These are phyloP conservation scores for Fagus crenata DNA, from an alignment of 306 rosid genomes.

Conservation along the genomic window DNA sequence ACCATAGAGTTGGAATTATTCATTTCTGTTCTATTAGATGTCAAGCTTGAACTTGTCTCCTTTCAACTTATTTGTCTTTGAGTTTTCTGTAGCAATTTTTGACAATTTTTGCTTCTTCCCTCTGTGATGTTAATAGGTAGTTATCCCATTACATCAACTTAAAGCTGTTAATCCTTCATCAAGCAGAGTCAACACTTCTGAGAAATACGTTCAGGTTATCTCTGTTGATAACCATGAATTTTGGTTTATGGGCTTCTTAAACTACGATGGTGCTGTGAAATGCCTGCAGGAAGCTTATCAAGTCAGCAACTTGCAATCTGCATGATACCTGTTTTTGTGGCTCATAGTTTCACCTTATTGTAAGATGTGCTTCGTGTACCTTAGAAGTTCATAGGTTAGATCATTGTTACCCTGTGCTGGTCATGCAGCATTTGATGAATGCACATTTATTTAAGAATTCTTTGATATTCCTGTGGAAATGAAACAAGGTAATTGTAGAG, in stretches of 20 bases:
- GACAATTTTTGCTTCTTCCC: background rate
- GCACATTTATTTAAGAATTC: conserved; percentile 23
- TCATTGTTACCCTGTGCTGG: background rate
- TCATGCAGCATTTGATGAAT: conserved; percentile 33
- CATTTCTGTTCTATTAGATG: background rate
- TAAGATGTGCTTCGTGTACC: conserved; percentile 8
- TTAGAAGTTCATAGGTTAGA: conserved; percentile 17
- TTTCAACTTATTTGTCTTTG: background rate
- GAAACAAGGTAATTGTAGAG: conserved; percentile 13
- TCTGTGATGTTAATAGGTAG: conserved; percentile 47
- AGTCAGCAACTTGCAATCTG: conserved; percentile 39
- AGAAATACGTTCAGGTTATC: conserved; percentile 77
- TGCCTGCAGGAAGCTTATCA: conserved; percentile 56
- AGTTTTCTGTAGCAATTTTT: background rate
- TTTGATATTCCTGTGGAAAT: conserved; percentile 32
- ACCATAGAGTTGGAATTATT: background rate
- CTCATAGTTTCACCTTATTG: conserved; percentile 26
- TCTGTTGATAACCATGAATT: conserved; percentile 79
- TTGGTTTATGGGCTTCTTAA: conserved; percentile 96
- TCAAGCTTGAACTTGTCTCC: background rate
- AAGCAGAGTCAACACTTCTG: conserved; percentile 63
- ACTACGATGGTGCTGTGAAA: conserved; percentile 63
- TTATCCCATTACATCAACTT: conserved; percentile 78
- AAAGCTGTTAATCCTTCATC: conserved; percentile 80
- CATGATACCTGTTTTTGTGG: conserved; percentile 33